Base-by-base conservation (phyloP, 768 basidiomycete species). In the Epithele typhae region DNA sequence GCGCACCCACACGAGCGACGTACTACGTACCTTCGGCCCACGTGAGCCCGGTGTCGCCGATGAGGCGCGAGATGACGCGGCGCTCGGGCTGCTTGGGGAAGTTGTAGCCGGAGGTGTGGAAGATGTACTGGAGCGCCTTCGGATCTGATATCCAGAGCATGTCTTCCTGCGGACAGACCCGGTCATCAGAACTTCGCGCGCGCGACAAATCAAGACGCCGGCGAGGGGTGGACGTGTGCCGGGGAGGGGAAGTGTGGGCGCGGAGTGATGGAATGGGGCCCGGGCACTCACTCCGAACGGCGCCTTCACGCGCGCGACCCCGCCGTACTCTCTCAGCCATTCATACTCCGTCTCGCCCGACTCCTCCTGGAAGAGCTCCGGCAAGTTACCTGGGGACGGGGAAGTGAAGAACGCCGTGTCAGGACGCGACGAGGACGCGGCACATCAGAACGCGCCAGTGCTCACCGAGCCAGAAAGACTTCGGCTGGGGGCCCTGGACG, bases 121-220 rank as follows among this genome's bases (percentile, higher is more conserved):
- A 71, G 22, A 79, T 74, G 53, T 79, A 74, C 52, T 78, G 75
- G n/a, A 81, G 62, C 4, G 78, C 77, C 58, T 78, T 78, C 1
- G 76, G 78, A 48, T 81, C 79, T 23, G 76, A 72, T 44, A 79
- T 68, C 39, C 76, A 60, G 25, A 81, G 61, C 17, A 75, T 71
- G 55, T 79, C 74, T 52, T 77, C 72, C 78, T 80, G 40, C n/a
- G 18, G 18, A 36, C 6, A 9, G 35, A 19, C 35, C 12, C 7
- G 35, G 12, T 36, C 17, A 36, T 14, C 35, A 19, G 17, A 7
- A 36, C 8, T n/a, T 19, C 15, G 15, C 17, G 19, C 12, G 38
- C 33, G 41, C 23, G 17, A 36, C 17, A 9, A 10, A n/a, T 36
- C 21, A 21, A 11, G 14, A 22, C 1, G 15, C 6, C 6, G 12